Percentiles rank a stretch among this genome's conserved stretches.
Conservation (phyloP, 169 alveolate species). For the Amoebophrya sp. region DNA sequence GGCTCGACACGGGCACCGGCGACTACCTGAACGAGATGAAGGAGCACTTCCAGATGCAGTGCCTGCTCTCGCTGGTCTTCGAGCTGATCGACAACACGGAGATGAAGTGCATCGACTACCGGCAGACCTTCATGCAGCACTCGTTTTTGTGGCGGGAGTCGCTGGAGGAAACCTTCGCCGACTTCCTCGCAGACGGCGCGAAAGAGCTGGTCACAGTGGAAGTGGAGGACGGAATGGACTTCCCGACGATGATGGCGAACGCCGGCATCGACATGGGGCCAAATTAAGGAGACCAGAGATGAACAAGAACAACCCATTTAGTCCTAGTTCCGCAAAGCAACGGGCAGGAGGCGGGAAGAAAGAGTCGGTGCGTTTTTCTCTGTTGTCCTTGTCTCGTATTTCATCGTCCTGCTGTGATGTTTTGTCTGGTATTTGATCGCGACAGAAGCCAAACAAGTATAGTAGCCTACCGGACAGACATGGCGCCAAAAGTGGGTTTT, state of each 20-base stretch:
- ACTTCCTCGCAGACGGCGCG: constrained; percentile 57
- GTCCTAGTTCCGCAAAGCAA: not conserved
- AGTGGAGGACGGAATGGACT: constrained; percentile 38
- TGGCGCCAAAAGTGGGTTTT: too few relatives aligned
- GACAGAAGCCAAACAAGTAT: too few relatives aligned
- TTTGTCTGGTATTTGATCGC: too few relatives aligned
- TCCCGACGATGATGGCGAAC: constrained; percentile 51
- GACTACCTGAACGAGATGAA: constrained; percentile 72
- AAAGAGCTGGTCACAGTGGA: constrained; percentile 37
- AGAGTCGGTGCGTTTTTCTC: too few relatives aligned
- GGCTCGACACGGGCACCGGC: constrained; percentile 67
- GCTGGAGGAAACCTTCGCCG: constrained; percentile 52
- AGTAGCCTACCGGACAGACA: too few relatives aligned
- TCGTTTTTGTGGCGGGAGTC: constrained; percentile 77
- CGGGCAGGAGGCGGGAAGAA: too few relatives aligned
- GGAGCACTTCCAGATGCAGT: constrained; percentile 54
- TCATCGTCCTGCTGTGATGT: too few relatives aligned
- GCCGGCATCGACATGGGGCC: constrained; percentile 39
- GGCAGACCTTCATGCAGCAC: constrained; percentile 52
- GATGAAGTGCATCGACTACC: constrained; percentile 24
- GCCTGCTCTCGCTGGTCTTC: constrained; percentile 49
- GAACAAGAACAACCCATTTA: constrained; percentile 37
- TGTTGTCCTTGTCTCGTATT: too few relatives aligned
- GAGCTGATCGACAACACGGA: constrained; percentile 39
- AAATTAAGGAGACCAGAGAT: too few relatives aligned